Evolutionary conservation across 495 filamentous ascomycete genomes (phyloP).

Genomic region (Podospora pseudopauciseta): DNA sequence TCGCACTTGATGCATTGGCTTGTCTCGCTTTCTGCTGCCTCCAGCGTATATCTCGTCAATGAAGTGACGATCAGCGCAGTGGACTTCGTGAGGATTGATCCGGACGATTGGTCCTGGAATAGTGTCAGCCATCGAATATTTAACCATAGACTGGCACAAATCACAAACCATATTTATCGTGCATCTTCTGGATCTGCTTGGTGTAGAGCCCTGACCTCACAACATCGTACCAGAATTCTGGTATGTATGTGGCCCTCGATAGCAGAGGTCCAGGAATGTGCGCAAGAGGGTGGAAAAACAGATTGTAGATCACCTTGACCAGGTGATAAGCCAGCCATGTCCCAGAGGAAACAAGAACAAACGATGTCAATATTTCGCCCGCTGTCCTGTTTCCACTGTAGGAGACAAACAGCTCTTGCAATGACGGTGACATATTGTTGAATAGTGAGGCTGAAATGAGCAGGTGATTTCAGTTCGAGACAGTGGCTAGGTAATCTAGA

Average conservation of each 20-base stretch:
- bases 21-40: constrained; percentile 9
- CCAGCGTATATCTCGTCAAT: constrained; percentile 8
- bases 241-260: background rate
- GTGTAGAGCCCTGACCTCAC: constrained; percentile 5
- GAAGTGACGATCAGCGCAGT: constrained; percentile 13
- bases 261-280: background rate
- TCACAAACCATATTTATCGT: constrained; percentile 14
- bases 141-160: background rate
- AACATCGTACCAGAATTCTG: background rate
- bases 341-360: background rate
- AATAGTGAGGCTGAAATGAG: background rate
- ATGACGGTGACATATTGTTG: background rate
- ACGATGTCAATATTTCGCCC: background rate
- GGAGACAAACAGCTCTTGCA: background rate
- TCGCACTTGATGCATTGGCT: background rate
- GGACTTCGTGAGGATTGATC: constrained; percentile 16
- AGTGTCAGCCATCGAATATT: background rate
- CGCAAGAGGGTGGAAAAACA: background rate
- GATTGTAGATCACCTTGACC: background rate
- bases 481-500: too few species aligned
- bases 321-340: background rate
- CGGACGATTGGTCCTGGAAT: constrained; percentile 14
- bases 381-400: background rate
- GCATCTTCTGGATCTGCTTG: constrained; percentile 11
- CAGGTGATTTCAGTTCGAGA: too few species aligned